Conservation (phyloP, 169 alveolate species). For the Babesia ovata region DNA sequence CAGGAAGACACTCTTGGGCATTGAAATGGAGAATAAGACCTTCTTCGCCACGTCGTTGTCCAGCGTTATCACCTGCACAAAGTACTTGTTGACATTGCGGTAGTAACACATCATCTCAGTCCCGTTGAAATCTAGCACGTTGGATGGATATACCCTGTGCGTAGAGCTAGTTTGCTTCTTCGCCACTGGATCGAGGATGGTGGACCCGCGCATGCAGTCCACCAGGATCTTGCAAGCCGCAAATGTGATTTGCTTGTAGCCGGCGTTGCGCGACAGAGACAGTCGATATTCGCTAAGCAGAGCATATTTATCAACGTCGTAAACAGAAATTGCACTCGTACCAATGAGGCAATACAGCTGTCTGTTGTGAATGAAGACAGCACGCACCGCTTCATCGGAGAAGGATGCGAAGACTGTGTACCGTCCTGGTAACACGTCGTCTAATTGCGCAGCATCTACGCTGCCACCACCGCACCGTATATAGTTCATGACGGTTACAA, state of each 20-base stretch:
- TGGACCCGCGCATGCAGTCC: slow-evolving; percentile 36
- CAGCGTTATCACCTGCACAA: slow-evolving; percentile 22
- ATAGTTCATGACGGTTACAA: slow-evolving; percentile 16
- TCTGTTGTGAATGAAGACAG: slow-evolving; percentile 45
- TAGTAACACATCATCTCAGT: slow-evolving; percentile 50
- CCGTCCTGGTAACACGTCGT: slow-evolving; percentile 45
- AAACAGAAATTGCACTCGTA: slow-evolving; percentile 42
- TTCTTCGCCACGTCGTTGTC: slow-evolving; percentile 9
- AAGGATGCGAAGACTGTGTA: slow-evolving; percentile 64
- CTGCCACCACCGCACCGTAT: slow-evolving; percentile 13
- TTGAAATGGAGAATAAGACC: slow-evolving; percentile 35
- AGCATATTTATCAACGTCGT: slow-evolving; percentile 46
- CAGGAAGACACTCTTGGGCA: slow-evolving; percentile 45
- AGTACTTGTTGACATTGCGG: slow-evolving; percentile 42
- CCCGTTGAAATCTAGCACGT: slow-evolving; percentile 59
- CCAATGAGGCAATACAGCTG: slow-evolving; percentile 56
- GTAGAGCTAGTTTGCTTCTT: slow-evolving; percentile 39
- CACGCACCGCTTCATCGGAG: slow-evolving; percentile 55
- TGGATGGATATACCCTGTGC: slow-evolving; percentile 39
- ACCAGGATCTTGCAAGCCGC: slow-evolving; percentile 31
- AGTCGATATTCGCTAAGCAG: slow-evolving; percentile 18
- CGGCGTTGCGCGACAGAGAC: slow-evolving; percentile 32
- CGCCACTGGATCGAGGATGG: slow-evolving; percentile 38
- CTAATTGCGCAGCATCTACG: neutral
- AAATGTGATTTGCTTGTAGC: slow-evolving; percentile 40